Base-by-base conservation (phyloP, 768 basidiomycete genomes). In the Agaricus blazei region DNA sequence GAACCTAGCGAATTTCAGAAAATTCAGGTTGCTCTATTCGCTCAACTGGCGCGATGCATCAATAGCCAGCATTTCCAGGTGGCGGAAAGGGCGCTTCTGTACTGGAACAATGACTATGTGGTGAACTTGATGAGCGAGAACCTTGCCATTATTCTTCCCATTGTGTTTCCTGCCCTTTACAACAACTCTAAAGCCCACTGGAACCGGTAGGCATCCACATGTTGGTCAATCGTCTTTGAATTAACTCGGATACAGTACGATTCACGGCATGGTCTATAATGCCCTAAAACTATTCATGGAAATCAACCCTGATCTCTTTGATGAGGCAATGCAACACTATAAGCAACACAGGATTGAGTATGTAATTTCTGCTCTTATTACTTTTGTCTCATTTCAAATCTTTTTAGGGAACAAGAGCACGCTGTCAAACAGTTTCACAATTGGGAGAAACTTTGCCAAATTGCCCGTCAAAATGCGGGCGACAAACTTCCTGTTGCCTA, bases 31-130 rank as follows among this genome's bases (percentile, higher is more conserved):
- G 83, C 90, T 9, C 75, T 98, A 42, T 99, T 99, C 80, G 86
- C 87, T 52, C 97, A 98, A 69, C 81, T 99, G 28, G 88, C 95
- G 34, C 82, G 93, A 58, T 99, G 97, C 74, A 94, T 99, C 82
- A 97, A 96, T 68, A 94, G 91, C 65, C 97, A 98, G 69, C 97
- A 99, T 72, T 99, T 99, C 83, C 97, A 99, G 73, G 96, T 99
- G 29, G 96, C 97, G 5, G 97, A 99, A 70, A 84, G 97, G 42
- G 96, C 96, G 3, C 72, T 99, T 57, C 80, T 97, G 62, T 98
- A 97, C 70, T 99, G 97, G 97, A 98, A 98, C 75, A 98, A 98
- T 74, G 97, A 98, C 74, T 99, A 98, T 72, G 95, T 98, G 61
- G 92, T 99, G 64, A 99, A 97, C 70, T 82, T 99, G 51, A 98